Evolutionary conservation across 2,329 filamentous ascomycete species (phyloP).

Genomic region (Ambrosiella cleistominuta): DNA sequence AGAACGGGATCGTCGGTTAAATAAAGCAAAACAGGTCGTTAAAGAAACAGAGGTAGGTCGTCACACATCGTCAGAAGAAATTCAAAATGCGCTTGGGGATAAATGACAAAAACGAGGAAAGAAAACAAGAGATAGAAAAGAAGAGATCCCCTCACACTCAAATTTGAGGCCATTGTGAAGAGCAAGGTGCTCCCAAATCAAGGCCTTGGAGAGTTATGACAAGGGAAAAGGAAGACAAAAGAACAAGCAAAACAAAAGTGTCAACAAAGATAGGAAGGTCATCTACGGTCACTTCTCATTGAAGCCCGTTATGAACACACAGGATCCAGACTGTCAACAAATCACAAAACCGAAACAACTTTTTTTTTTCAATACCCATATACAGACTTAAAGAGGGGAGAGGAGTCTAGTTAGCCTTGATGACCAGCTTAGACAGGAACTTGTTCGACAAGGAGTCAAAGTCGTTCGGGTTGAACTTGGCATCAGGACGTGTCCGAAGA

Average conservation of each 20-base stretch:
- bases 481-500: conserved; percentile 58
- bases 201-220: too few relatives aligned
- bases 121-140: conserved; percentile 9
- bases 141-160: background rate
- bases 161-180: conserved; percentile 6
- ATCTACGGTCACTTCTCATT: too few relatives aligned
- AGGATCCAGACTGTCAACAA: too few relatives aligned
- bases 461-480: conserved; percentile 76
- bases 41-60: conserved; percentile 14
- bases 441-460: conserved; percentile 96
- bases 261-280: too few relatives aligned
- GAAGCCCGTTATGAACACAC: too few relatives aligned
- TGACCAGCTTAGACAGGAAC: conserved; percentile 90
- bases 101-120: conserved; percentile 13
- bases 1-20: conserved; percentile 16
- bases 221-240: too few relatives aligned
- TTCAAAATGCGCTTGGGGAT: conserved; percentile 6
- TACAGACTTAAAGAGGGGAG: background rate
- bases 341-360: conserved; percentile 12
- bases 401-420: conserved; percentile 65
- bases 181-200: too few relatives aligned
- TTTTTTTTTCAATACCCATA: conserved; percentile 5
- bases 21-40: conserved; percentile 1
- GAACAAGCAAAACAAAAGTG: too few relatives aligned
- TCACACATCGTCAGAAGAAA: conserved; percentile 23